Percentiles rank a stretch among this genome's conserved stretches.
Conservation (phyloP, 192 early-diverging fungal species). For the Mortierella antarctica region DNA sequence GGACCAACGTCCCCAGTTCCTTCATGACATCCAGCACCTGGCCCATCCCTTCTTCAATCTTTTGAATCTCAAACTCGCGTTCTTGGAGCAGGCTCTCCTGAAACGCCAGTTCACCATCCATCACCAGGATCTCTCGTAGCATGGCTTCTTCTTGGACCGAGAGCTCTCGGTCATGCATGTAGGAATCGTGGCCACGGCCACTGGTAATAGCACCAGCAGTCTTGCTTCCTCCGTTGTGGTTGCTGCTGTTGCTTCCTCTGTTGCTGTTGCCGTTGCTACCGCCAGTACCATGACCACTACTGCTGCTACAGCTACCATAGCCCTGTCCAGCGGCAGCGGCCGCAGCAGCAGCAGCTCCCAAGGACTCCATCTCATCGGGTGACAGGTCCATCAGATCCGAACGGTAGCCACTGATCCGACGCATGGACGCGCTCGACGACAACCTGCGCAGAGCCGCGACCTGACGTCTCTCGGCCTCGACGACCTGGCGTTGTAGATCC, state of each 20-base stretch:
- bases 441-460: conserved; percentile 34
- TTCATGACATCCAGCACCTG: conserved; percentile 46
- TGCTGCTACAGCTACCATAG: too few relatives aligned
- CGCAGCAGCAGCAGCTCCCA: neutral
- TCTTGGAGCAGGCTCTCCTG: conserved; percentile 43
- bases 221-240: neutral
- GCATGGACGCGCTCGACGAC: conserved; percentile 32
- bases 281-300: neutral
- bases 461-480: conserved; percentile 31
- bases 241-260: neutral
- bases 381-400: conserved; percentile 40
- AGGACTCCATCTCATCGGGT: conserved; percentile 22
- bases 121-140: conserved; percentile 25
- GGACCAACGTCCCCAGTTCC: conserved; percentile 35
- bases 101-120: conserved; percentile 41
- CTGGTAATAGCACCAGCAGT: neutral
- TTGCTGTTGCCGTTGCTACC: neutral
- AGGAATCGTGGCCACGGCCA: neutral
- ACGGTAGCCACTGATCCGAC: conserved; percentile 17
- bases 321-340: too few relatives aligned
- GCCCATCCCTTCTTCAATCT: conserved; percentile 37
- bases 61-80: conserved; percentile 35
- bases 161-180: conserved; percentile 34
- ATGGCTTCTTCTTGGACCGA: conserved; percentile 37
- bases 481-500: conserved; percentile 30